Percentiles rank a stretch among this genome's conserved stretches.
Evolutionary conservation across 2,329 filamentous ascomycete genomes (phyloP).

Genomic region (Cladosporium austrohemisphaericum): DNA sequence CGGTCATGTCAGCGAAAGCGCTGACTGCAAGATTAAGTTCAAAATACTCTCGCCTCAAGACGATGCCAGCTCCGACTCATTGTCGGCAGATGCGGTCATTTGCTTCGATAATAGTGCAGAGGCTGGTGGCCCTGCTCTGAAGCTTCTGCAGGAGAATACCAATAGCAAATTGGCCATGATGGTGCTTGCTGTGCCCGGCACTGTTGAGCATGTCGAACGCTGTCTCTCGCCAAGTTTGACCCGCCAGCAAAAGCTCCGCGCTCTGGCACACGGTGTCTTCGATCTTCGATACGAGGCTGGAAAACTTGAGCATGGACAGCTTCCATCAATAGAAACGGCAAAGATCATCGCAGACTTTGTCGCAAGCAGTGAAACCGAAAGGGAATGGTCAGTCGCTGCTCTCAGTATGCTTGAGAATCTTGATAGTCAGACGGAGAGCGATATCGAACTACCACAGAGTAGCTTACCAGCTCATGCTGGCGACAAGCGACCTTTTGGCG

Average conservation of each 20-base stretch:
- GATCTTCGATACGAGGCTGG: slow-evolving; percentile 34
- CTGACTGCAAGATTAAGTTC: slow-evolving; percentile 21
- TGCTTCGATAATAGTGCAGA: slow-evolving; percentile 36
- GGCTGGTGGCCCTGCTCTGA: slow-evolving; percentile 1
- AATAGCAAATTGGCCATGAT: background rate
- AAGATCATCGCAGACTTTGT: slow-evolving; percentile 23
- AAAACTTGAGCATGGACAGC: slow-evolving; percentile 29
- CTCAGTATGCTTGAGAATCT: slow-evolving; percentile 28
- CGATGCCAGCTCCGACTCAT: slow-evolving; percentile 13
- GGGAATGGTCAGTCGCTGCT: slow-evolving; percentile 26
- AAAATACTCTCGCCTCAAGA: slow-evolving; percentile 35
- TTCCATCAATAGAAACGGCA: slow-evolving; percentile 23
- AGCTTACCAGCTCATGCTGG: background rate
- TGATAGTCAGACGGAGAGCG: slow-evolving; percentile 33
- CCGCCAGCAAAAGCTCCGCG: slow-evolving; percentile 30
- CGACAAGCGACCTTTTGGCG: slow-evolving; percentile 21
- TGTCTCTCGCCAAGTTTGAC: slow-evolving; percentile 32
- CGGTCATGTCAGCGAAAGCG: background rate
- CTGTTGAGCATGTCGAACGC: slow-evolving; percentile 43
- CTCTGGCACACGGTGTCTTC: slow-evolving; percentile 36
- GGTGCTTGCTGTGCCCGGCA: slow-evolving; percentile 37
- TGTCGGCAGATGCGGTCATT: slow-evolving; percentile 38
- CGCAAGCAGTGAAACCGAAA: slow-evolving; percentile 14
- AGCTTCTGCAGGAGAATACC: slow-evolving; percentile 1
- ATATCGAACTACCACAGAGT: slow-evolving; percentile 17